phyloP scores from a whole-genome alignment of 331 rosid genomes.

The Rosa hybrid region DNA sequence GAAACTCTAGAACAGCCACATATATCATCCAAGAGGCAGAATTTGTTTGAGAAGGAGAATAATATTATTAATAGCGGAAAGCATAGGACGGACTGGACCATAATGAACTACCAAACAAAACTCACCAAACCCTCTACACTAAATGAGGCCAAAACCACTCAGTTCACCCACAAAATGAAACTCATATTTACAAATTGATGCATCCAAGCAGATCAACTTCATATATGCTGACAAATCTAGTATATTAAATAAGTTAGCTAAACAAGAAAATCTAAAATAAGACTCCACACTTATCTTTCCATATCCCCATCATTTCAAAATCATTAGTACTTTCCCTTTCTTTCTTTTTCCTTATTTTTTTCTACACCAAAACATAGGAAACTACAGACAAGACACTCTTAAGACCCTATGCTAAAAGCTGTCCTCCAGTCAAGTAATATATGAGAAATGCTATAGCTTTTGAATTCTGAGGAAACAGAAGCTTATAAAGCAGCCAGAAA shows the following conservation, averaged over 20 bases:
- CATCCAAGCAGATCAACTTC: not conserved
- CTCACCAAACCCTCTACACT: not conserved
- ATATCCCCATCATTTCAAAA: not conserved
- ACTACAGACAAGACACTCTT: conserved; percentile 7
- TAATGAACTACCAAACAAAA: not conserved
- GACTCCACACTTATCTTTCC: not conserved
- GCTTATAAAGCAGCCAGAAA: not conserved
- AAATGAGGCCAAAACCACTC: not conserved
- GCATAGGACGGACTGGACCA: not conserved
- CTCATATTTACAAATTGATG: not conserved
- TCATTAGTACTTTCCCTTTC: not conserved
- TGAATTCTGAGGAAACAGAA: not conserved
- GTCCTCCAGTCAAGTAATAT: not conserved
- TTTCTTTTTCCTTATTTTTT: not conserved
- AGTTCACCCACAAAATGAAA: not conserved
- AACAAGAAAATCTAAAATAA: conserved; percentile 4
- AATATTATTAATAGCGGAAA: not conserved
- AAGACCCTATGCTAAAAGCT: not conserved
- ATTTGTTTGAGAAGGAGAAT: not conserved
- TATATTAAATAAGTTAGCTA: not conserved
- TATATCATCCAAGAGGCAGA: not conserved
- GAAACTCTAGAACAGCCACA: not conserved
- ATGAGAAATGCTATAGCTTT: not conserved
- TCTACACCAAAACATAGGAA: not conserved
- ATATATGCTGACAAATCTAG: not conserved